Base-by-base conservation (phyloP, 495 filamentous ascomycete genomes). In the Letharia columbiana region DNA sequence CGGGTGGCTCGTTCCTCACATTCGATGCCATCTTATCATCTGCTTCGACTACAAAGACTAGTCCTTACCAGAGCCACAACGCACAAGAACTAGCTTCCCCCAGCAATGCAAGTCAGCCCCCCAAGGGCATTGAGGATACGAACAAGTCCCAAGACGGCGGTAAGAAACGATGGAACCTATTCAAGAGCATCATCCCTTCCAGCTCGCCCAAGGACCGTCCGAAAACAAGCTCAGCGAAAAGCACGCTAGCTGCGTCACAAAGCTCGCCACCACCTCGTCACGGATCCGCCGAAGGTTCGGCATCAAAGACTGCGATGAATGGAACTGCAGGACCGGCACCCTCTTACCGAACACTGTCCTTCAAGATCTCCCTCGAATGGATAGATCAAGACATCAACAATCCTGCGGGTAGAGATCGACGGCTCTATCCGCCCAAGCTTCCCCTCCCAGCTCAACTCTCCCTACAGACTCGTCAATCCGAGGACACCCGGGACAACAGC, bases 351-450 rank as follows among this genome's bases (percentile, higher is more conserved):
- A 79, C 79, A 20, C 89, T 82, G 71, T 85, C 80, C 65, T 92
- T 92, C 78, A 90, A 88, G 68, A 92, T 92, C 74, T 90, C 89
- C 0, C 78, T 92, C 31, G 90, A 92, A 73, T 91, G 84, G 84
- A 81, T 86, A 66, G 86, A 87, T 59, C 80, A 82, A 61, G 81
- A 80, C 11, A 78, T 82, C 31, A 78, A 81, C 31, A 78, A 75
- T 68, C 56, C 37, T n/a, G 75, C 76, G 4, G 79, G 79, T 57
- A 78, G 81, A 62, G 83, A 88, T 70, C 81, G 85, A 67, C 82
- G 80, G 15, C 81, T 97, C 8, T 83, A 80, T 61, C 82, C 88
- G 10, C 92, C 94, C 1, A 84, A 88, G 42, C 82, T 98, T 3
- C 93, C 94, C 3, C 81, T 84, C 3, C 83, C 88, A 5, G 87